Base-by-base conservation (phyloP, 192 early-diverging fungal genomes). In the Phycomyces blakesleeanus region DNA sequence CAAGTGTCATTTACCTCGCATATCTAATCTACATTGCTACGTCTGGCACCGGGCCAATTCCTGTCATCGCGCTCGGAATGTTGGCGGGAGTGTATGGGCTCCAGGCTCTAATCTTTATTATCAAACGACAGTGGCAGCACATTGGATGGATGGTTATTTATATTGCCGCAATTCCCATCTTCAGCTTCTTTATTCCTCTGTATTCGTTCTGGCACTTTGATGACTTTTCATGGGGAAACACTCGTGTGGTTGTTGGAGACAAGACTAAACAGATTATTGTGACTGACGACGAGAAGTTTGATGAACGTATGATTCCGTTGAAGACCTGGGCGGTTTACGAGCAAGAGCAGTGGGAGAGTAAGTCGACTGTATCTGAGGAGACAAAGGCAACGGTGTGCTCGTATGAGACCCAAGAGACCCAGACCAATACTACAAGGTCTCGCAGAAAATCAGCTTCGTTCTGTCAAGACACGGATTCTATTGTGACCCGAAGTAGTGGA, bases 171-270 rank as follows among this genome's bases (percentile, higher is more conserved):
- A 86, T 89, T 68, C 89, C 89, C 10, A 73, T 91, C 12, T 92
- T 91, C 75, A 78, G 78, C 18, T 83, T 87, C 66, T 71, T 81
- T 37, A 83, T 84, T 59, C 82, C 83, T 16, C 42, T 87, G 24
- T 95, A 93, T 78, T 68, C 93, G 21, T 95, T 94, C 83, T 99
- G 97, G 97, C 93, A 95, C 80, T 95, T 98, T 75, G 97, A 99
- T 72, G 94, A 99, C 70, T 99, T 99, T 70, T 95, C 93, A n/a
- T 99, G 97, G 97, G 97, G 95, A 59, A 96, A 69, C 53, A 69
- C 68, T 14, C 67, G 67, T 51, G 67, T 83, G 18, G 81, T 87
- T 0, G 77, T 83, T 8, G 85, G 85, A 34, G 80, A 83, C 52
- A 76, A 78, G 55, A 84, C 72, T 69, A 79, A 74, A 22, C 78